Evolutionary conservation across 495 filamentous ascomycete genomes (phyloP).

Genomic region (Aspergillus indologenus): DNA sequence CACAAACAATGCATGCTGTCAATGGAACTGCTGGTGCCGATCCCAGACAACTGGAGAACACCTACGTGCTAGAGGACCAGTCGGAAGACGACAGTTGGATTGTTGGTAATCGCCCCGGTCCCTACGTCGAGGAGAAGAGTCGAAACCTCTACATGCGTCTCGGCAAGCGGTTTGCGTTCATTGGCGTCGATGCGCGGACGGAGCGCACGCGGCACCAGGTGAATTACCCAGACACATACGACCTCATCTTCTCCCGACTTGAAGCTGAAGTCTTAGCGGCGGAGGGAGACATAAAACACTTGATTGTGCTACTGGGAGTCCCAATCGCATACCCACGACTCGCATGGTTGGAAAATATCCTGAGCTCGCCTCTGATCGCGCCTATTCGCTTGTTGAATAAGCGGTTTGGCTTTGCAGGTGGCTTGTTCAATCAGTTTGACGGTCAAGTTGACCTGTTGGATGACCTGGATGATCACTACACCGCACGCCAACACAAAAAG

Average conservation of each 20-base stretch:
- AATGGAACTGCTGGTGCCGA: slow-evolving; percentile 55
- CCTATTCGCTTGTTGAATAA: slow-evolving; percentile 87
- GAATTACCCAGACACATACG: slow-evolving; percentile 87
- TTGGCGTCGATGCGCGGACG: slow-evolving; percentile 85
- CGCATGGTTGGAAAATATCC: slow-evolving; percentile 89
- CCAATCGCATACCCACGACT: slow-evolving; percentile 94
- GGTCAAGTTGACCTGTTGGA: slow-evolving; percentile 87
- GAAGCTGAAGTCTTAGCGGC: slow-evolving; percentile 60
- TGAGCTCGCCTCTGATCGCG: slow-evolving; percentile 76
- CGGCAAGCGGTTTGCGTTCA: slow-evolving; percentile 79
- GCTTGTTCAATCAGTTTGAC: slow-evolving; percentile 90
- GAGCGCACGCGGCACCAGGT: slow-evolving; percentile 91
- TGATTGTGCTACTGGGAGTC: slow-evolving; percentile 84
- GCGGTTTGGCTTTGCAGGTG: slow-evolving; percentile 80
- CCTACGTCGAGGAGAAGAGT: slow-evolving; percentile 76
- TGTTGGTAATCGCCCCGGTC: slow-evolving; percentile 69
- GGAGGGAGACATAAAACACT: slow-evolving; percentile 66
- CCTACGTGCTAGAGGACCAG: slow-evolving; percentile 61
- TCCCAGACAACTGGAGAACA: slow-evolving; percentile 62
- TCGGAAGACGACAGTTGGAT: slow-evolving; percentile 72
- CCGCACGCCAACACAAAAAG: slow-evolving; percentile 83
- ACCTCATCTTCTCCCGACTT: slow-evolving; percentile 71
- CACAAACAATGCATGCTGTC: slow-evolving; percentile 48
- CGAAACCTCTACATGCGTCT: slow-evolving; percentile 78
- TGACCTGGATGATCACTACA: slow-evolving; percentile 94